Evolutionary conservation across 1,284 basidiomycete genomes (phyloP).

Genomic region (Cerioporus squamosus): DNA sequence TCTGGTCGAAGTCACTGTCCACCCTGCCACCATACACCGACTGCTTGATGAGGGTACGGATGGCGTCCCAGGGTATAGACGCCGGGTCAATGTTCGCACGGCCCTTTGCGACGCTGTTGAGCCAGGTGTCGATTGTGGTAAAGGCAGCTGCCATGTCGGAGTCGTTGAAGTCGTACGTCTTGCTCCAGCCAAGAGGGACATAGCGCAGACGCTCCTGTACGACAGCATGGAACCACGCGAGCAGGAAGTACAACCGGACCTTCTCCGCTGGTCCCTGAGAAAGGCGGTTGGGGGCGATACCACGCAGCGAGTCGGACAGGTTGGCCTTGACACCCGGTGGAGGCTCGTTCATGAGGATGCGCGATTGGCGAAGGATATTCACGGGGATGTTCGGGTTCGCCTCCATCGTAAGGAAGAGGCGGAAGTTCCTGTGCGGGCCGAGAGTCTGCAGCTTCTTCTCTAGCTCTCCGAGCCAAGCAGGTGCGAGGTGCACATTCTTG

Average conservation of each 20-base stretch:
- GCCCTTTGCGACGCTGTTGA: conserved; percentile 80
- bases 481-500: conserved; percentile 95
- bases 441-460: conserved; percentile 97
- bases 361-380: conserved; percentile 93
- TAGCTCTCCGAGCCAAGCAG: conserved; percentile 91
- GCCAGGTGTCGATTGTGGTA: conserved; percentile 90
- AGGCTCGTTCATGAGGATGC: conserved; percentile 97
- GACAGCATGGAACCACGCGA: conserved; percentile 98
- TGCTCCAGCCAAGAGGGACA: conserved; percentile 94
- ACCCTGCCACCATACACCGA: conserved; percentile 94
- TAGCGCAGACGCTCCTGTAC: conserved; percentile 96
- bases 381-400: conserved; percentile 91
- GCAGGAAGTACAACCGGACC: conserved; percentile 86
- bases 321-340: conserved; percentile 96
- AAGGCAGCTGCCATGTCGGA: conserved; percentile 95
- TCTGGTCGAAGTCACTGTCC: conserved; percentile 94
- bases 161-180: conserved; percentile 97
- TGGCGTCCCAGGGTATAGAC: conserved; percentile 90
- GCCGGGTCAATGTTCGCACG: conserved; percentile 90
- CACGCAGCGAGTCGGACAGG: conserved; percentile 86
- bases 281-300: conserved; percentile 72
- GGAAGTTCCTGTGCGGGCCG: conserved; percentile 87
- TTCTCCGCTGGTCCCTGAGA: conserved; percentile 90
- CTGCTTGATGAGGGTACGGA: conserved; percentile 90
- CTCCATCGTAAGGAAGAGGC: conserved; percentile 97